These are phyloP conservation scores for Lindgomyces ingoldianus DNA, from an alignment of 495 filamentous ascomycete species.

Conservation along the genomic window DNA sequence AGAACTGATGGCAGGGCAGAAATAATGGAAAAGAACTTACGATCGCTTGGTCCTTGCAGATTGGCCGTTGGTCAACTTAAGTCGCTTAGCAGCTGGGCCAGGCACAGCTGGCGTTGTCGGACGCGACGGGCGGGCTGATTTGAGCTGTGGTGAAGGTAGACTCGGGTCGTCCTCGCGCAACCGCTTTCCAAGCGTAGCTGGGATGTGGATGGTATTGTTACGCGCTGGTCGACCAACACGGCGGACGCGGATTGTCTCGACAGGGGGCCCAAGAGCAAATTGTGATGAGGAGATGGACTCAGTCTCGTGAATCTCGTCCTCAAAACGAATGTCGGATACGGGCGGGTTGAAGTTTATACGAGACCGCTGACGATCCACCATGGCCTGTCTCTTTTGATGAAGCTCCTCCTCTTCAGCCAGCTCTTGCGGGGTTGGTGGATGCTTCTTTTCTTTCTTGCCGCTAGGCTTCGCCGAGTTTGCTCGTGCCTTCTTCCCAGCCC, in stretches of 20 bases:
- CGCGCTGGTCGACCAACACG: conserved; percentile 12
- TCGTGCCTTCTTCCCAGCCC: conserved; percentile 30
- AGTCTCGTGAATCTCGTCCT: conserved; percentile 33
- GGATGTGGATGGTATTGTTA: not conserved
- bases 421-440: conserved; percentile 14
- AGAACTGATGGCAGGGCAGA: conserved; percentile 17
- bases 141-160: conserved; percentile 18
- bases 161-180: conserved; percentile 10
- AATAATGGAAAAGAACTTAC: conserved; percentile 30
- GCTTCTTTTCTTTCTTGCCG: conserved; percentile 24
- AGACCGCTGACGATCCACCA: conserved; percentile 12
- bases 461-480: conserved; percentile 9
- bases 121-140: conserved; percentile 23
- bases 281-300: conserved; percentile 28
- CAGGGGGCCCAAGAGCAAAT: conserved; percentile 26
- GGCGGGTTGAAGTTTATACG: conserved; percentile 16
- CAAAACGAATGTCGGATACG: conserved; percentile 28
- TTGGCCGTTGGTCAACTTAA: conserved; percentile 29
- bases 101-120: conserved; percentile 27
- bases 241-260: conserved; percentile 6
- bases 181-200: conserved; percentile 8
- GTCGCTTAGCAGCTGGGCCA: conserved; percentile 23
- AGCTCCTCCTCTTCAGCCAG: conserved; percentile 15
- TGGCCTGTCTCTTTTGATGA: conserved; percentile 7
- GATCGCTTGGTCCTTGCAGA: conserved; percentile 35